Conservation (phyloP, 1,139 yeast species). For the Candida smagusa region DNA sequence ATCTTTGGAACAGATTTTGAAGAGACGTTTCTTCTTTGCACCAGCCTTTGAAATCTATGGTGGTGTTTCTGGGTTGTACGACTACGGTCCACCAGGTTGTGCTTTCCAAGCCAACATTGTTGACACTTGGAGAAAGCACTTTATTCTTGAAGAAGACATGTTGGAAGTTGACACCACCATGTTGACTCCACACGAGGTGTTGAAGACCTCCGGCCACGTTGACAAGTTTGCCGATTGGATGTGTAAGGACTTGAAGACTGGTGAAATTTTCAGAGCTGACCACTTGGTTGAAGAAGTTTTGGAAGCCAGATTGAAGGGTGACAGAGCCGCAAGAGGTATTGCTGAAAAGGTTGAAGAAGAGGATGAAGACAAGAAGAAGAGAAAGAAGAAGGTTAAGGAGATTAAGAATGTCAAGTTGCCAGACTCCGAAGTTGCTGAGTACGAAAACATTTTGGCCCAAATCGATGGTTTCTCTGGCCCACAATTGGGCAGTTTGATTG, state of each 20-base stretch:
- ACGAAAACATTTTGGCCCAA: slow-evolving; percentile 82
- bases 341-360: slow-evolving; percentile 50
- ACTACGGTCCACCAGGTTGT: slow-evolving; percentile 99
- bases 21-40: slow-evolving; percentile 94
- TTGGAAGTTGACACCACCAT: slow-evolving; percentile 97
- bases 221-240: slow-evolving; percentile 99
- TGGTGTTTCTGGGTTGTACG: slow-evolving; percentile 97
- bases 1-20: slow-evolving; percentile 81
- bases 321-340: slow-evolving; percentile 89
- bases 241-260: slow-evolving; percentile 93
- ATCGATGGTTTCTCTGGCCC: slow-evolving; percentile 95
- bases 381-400: slow-evolving; percentile 96
- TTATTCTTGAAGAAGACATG: slow-evolving; percentile 97
- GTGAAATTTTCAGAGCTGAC: slow-evolving; percentile 98
- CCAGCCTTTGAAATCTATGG: slow-evolving; percentile 98
- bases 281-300: slow-evolving; percentile 96
- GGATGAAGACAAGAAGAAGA: slow-evolving; percentile 73
- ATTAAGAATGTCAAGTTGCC: slow-evolving; percentile 85
- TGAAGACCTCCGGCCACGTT: slow-evolving; percentile 98
- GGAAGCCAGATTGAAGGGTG: slow-evolving; percentile 94
- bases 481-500: slow-evolving; percentile 84
- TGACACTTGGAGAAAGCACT: slow-evolving; percentile 97
- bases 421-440: slow-evolving; percentile 73
- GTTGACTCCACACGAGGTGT: slow-evolving; percentile 95
- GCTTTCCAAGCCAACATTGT: slow-evolving; percentile 94